Evolutionary conservation across 1,139 yeast genomes (phyloP).

Genomic region (Magnusiomyces paraingens): DNA sequence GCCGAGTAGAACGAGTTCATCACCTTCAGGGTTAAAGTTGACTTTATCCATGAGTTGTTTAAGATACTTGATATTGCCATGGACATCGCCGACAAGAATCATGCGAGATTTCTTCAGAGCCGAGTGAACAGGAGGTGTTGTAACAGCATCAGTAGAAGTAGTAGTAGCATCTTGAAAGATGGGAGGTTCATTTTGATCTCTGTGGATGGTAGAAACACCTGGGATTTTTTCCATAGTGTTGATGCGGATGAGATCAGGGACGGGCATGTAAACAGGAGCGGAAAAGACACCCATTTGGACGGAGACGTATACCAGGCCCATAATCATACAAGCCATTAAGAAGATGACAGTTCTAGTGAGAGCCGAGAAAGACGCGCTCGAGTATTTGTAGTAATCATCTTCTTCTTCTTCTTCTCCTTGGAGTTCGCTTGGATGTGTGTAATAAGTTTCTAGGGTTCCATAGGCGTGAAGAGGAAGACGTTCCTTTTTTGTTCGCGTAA

Average conservation of each 20-base stretch:
- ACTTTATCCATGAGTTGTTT: constrained; percentile 41
- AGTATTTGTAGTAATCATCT: not conserved
- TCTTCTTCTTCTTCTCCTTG: no score
- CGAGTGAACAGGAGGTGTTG: no score
- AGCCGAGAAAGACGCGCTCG: not conserved
- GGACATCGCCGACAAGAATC: constrained; percentile 79
- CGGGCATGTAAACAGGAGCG: not conserved
- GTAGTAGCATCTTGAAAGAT: not conserved
- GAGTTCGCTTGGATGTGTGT: no score
- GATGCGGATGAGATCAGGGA: not conserved
- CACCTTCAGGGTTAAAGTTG: constrained; percentile 42
- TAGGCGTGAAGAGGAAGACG: no score
- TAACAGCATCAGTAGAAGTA: no score
- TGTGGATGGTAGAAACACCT: not conserved
- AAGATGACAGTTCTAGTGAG: not conserved
- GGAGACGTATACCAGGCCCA: not conserved
- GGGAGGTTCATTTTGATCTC: not conserved
- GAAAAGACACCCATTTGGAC: not conserved
- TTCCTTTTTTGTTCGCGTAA: no score
- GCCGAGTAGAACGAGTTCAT: constrained; percentile 67
- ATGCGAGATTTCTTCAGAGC: constrained; percentile 25
- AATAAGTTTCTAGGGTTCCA: no score
- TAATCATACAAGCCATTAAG: not conserved
- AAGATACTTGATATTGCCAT: constrained; percentile 63
- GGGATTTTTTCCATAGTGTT: not conserved